Evolutionary conservation across 164 flowering plant genomes (phyloP).

Genomic region (Liquidambar formosana): DNA sequence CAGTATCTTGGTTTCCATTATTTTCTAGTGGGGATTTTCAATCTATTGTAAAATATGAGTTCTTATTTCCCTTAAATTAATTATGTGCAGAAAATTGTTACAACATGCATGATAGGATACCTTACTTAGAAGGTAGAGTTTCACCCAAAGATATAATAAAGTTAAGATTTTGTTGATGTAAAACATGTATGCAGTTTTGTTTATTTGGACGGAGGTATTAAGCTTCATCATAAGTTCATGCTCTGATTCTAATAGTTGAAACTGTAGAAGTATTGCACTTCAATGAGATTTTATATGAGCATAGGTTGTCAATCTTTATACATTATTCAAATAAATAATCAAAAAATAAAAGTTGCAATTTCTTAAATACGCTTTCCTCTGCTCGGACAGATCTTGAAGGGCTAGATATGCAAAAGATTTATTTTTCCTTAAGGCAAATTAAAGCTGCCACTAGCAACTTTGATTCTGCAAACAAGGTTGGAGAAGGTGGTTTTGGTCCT

Average conservation of each 20-base stretch:
- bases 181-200: neutral
- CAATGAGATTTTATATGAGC: neutral
- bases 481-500: constrained; percentile 73
- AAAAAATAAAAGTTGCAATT: neutral
- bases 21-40: neutral
- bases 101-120: neutral
- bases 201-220: neutral
- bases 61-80: neutral
- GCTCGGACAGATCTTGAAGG: constrained; percentile 37
- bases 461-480: constrained; percentile 45
- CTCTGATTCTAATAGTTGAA: neutral
- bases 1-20: neutral
- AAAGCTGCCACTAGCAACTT: constrained; percentile 56
- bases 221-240: neutral
- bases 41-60: neutral
- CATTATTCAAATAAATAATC: neutral
- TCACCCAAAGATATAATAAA: neutral
- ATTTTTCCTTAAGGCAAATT: constrained; percentile 4
- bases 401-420: constrained; percentile 19
- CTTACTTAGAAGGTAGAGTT: neutral
- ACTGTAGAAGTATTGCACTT: no score
- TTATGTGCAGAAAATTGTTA: neutral
- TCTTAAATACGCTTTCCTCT: neutral
- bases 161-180: neutral
- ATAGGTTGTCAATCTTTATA: neutral